phyloP scores from a whole-genome alignment of 805 yeast species.

The Suhomyces tanzawaensis region DNA sequence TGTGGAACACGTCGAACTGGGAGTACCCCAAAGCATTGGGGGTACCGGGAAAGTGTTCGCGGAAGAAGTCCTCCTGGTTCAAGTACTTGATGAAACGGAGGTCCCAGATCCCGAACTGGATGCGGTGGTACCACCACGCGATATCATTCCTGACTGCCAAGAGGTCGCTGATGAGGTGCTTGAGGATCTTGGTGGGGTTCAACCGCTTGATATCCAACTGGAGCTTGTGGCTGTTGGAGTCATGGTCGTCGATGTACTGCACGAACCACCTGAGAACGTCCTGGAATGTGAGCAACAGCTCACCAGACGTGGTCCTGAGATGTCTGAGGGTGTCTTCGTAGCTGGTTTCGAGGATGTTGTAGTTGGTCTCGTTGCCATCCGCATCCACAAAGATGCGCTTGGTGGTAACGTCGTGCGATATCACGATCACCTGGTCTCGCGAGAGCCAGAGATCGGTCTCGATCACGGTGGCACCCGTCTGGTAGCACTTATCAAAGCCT shows the following conservation, averaged over 20 bases:
- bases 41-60: constrained; percentile 16
- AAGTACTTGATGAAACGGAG: constrained; percentile 35
- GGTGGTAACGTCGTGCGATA: constrained; percentile 41
- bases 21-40: constrained; percentile 16
- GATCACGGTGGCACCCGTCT: constrained; percentile 36
- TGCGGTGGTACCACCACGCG: constrained; percentile 36
- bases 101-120: constrained; percentile 44
- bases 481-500: constrained; percentile 37
- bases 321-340: constrained; percentile 27
- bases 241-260: constrained; percentile 16
- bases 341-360: constrained; percentile 30
- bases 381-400: constrained; percentile 35
- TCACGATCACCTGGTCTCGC: constrained; percentile 35
- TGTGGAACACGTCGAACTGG: constrained; percentile 36
- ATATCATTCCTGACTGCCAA: constrained; percentile 27
- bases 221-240: constrained; percentile 21
- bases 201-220: constrained; percentile 40
- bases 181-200: constrained; percentile 36
- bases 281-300: constrained; percentile 29
- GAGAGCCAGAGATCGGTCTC: constrained; percentile 46
- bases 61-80: constrained; percentile 39
- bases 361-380: constrained; percentile 35
- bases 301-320: constrained; percentile 32
- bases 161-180: constrained; percentile 29
- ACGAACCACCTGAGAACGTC: constrained; percentile 34